These are phyloP conservation scores for Rubroboletus satanas DNA, from an alignment of 768 basidiomycete species.

Conservation along the genomic window DNA sequence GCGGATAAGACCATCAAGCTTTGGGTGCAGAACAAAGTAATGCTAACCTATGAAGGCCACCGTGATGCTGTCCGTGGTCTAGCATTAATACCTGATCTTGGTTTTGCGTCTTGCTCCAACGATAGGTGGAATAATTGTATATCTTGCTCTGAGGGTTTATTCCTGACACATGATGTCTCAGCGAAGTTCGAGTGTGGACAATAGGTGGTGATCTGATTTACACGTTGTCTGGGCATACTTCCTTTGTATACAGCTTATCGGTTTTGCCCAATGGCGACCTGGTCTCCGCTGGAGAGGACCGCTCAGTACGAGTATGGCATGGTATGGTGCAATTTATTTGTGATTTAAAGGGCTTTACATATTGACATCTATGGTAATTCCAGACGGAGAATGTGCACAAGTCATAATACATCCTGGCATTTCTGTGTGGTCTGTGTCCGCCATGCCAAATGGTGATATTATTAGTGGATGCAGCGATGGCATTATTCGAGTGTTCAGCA, in stretches of 20 bases:
- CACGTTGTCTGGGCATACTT: conserved; percentile 89
- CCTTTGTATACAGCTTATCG: conserved; percentile 90
- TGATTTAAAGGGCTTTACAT: not conserved
- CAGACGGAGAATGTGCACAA: conserved; percentile 86
- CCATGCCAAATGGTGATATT: conserved; percentile 88
- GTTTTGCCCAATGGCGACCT: conserved; percentile 78
- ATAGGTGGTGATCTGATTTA: conserved; percentile 73
- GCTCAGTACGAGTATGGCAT: conserved; percentile 88
- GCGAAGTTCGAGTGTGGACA: conserved; percentile 92
- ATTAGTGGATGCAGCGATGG: conserved; percentile 90
- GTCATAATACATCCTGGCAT: conserved; percentile 91
- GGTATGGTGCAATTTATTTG: conserved; percentile 42
- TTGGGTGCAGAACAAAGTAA: conserved; percentile 72
- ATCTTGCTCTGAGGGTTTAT: not conserved
- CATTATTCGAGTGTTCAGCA: conserved; percentile 81
- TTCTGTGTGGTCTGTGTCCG: conserved; percentile 93
- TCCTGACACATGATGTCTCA: conserved; percentile 30
- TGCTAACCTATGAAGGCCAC: conserved; percentile 82
- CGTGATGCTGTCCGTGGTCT: conserved; percentile 88
- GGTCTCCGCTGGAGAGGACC: conserved; percentile 92
- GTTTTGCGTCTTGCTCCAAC: conserved; percentile 94
- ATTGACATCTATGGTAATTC: conserved; percentile 3
- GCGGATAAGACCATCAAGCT: conserved; percentile 94
- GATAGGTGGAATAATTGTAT: conserved; percentile 59
- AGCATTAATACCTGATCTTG: conserved; percentile 74